A percentile compares a stretch with the other conserved stretches of the same genome.
These are phyloP conservation scores for Colletotrichum sp. DNA, from an alignment of 2,329 filamentous ascomycete species.

Conservation along the genomic window DNA sequence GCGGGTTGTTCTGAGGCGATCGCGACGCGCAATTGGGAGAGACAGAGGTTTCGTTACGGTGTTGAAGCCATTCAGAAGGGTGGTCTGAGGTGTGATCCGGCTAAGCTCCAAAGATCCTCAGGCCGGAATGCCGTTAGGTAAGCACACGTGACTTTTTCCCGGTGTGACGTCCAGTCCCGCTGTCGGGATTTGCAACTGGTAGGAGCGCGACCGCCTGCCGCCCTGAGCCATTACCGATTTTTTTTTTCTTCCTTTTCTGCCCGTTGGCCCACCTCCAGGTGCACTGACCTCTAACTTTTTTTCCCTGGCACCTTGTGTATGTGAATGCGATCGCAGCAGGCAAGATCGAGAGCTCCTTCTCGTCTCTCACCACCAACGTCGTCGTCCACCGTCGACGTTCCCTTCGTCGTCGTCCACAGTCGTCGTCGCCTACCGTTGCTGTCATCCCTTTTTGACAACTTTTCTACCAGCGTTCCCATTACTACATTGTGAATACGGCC, in stretches of 20 bases:
- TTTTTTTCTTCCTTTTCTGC: not conserved
- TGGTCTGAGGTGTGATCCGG: conserved; percentile 20
- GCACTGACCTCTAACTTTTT: not conserved
- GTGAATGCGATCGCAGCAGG: not conserved
- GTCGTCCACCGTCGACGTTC: no score
- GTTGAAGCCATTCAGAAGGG: conserved; percentile 17
- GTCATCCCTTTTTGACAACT: not conserved
- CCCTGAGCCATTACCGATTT: not conserved
- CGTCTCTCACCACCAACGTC: not conserved
- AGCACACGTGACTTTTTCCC: not conserved
- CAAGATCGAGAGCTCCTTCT: not conserved
- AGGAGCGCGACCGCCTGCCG: conserved; percentile 4
- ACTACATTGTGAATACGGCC: not conserved
- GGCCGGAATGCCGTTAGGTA: not conserved
- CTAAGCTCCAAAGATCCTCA: conserved; percentile 14
- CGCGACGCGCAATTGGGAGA: conserved; percentile 13
- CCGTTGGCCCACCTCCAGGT: not conserved
- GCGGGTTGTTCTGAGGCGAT: conserved; percentile 3
- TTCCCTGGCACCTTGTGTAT: not conserved
- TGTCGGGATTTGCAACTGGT: not conserved
- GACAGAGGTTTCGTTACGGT: conserved; percentile 4
- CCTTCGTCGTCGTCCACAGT: not conserved
- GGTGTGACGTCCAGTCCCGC: not conserved
- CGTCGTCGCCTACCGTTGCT: not conserved
- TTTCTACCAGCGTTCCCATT: not conserved